Base-by-base conservation (phyloP, 441 rosid genomes). In the Erodium texanum region DNA sequence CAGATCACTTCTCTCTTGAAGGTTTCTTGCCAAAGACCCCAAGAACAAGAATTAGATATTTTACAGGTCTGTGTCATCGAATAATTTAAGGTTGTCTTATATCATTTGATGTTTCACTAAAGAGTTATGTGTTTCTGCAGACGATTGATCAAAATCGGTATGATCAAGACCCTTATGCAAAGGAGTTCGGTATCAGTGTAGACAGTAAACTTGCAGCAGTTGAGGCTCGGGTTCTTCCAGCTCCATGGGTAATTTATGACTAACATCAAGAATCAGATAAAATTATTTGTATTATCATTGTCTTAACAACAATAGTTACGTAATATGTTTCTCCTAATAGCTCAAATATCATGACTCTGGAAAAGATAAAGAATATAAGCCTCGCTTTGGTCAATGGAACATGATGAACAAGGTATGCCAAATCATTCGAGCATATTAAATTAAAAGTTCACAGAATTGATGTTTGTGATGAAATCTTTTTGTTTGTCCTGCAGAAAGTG, bases 331-430 rank as follows among this genome's bases (percentile, higher is more conserved):
- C 64, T 85, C 34, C 64, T 11, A 3, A 68, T 41, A 93, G 99
- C 90, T 93, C 69, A 93, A 93, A 77, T 93, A 93, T 80, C 97
- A 91, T n/a, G 99, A 93, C 75, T 88, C 92, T 48, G 99, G 99
- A 41, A 93, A 87, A 74, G 99, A 93, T 71, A 93, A 88, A 78
- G 96, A 93, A 70, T 89, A 95, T 59, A 78, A 91, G 69, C 99
- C 99, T 1, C 99, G 91, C 73, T 95, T 93, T 11, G 99, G 99
- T 68, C 99, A 93, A 66, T 93, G 99, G 99, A 93, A 91, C 78
- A 93, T 93, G 99, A 87, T 91, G 97, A 93, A 93, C 83, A 93
- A 93, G 91, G 96, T 89, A 81, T 50, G 9, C 71, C 34, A 58
- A 65, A 43, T 22, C 27, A 34, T 29, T 19, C 34, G 70, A 24